These are phyloP conservation scores for Arbutus unedo DNA, from an alignment of 148 eudicot species.

Conservation along the genomic window DNA sequence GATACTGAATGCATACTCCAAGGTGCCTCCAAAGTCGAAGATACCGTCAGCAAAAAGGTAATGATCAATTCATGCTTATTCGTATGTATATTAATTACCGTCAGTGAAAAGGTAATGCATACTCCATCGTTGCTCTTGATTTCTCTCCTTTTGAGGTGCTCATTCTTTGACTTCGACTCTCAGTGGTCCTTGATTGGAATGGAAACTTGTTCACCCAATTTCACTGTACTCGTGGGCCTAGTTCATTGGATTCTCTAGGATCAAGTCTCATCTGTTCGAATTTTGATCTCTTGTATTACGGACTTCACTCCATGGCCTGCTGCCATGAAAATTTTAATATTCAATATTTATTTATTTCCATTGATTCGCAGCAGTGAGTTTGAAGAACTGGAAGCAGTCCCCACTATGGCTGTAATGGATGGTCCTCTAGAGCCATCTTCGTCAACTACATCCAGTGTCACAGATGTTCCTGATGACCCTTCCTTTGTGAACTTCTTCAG, in stretches of 20 bases:
- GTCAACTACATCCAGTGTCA: conserved; percentile 40
- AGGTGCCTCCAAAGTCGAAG: conserved; percentile 74
- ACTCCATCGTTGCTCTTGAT: not conserved
- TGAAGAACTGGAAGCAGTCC: conserved; percentile 80
- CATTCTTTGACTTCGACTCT: not conserved
- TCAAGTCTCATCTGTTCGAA: not conserved
- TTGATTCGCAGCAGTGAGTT: conserved; percentile 55
- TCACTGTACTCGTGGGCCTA: not conserved
- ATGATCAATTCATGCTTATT: conserved; percentile 7
- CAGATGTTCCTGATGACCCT: conserved; percentile 55
- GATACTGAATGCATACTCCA: conserved; percentile 78
- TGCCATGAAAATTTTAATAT: not conserved
- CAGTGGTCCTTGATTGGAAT: not conserved
- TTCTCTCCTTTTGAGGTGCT: not conserved
- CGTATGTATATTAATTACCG: not conserved
- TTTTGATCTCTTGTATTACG: too few species aligned
- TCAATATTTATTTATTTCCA: not conserved
- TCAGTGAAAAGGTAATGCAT: too few species aligned
- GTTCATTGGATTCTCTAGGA: not conserved
- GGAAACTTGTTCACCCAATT: not conserved
- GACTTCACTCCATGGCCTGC: not conserved
- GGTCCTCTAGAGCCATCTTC: conserved; percentile 81
- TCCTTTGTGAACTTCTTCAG: conserved; percentile 73
- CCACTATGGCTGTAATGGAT: conserved; percentile 72
- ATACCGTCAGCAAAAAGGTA: conserved; percentile 62